Base-by-base conservation (phyloP, 2,329 filamentous ascomycete genomes). In the Penicillium sp. region DNA sequence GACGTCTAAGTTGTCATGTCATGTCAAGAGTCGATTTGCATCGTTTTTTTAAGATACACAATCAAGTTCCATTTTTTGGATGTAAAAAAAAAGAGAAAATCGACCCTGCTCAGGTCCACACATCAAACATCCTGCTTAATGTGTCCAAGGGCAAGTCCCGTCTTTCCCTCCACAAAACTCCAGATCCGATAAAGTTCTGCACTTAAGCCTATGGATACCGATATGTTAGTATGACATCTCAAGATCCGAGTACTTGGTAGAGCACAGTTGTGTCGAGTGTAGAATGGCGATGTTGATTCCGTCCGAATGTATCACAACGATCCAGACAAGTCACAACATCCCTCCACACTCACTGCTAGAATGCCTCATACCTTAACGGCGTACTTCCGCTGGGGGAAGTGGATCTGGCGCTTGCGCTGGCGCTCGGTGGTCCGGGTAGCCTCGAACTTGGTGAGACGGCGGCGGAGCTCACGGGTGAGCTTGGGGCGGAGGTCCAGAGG, bases 351-450 rank as follows among this genome's bases (percentile, higher is more conserved):
- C 28, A 34, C 51, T 17, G 41, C 15, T 7, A 20, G 14, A 37
- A 8, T 41, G 20, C 22, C 20, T 67, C 82, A 71, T 86, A 93
- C 95, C 94, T 98, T 99, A 82, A 99, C 91, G 82, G 95, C 95
- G 83, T 90, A 99, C 86, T 96, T 97, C 84, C 95, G 90, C 87
- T 96, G 92, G 72, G 95, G 95, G 88, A 99, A 99, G 86, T 99
- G 94, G 73, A 86, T 88, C 81, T 86, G 82, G 85, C 89, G 91
- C 92, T 99, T 99, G 88, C 92, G 92, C 82, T 92, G 89, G 90
- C 96, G 97, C 84, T 94, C 89, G 71, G 96, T 90, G 76, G 88
- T 84, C 80, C 88, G 86, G 74, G 87, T 86, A 75, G 90, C 88
- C 84, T 99, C 94, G 86, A 96, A 87, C 81, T 91, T 89, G 78